These are phyloP conservation scores for Leccinum imitatum DNA, from an alignment of 768 basidiomycete species.

Conservation along the genomic window DNA sequence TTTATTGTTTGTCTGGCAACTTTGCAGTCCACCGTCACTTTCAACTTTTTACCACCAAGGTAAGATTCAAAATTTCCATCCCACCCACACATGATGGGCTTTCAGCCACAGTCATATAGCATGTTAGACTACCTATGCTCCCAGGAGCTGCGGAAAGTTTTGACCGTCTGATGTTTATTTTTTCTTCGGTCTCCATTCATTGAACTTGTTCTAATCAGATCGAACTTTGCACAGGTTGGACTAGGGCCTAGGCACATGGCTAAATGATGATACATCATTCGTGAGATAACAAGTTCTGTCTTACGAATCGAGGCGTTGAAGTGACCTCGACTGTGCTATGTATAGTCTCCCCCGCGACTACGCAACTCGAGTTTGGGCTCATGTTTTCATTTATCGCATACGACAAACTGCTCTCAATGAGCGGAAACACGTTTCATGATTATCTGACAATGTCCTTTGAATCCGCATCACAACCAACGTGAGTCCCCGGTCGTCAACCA, in stretches of 20 bases:
- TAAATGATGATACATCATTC: not conserved
- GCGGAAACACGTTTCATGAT: not conserved
- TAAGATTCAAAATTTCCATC: not conserved
- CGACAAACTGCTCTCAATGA: not conserved
- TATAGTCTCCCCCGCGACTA: not conserved
- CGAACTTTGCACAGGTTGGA: not conserved
- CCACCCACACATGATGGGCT: constrained; percentile 13
- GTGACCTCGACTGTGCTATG: not conserved
- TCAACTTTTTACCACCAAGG: not conserved
- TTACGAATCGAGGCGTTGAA: not conserved
- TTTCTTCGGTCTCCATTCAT: not conserved
- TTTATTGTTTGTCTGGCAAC: not conserved
- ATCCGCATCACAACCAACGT: not conserved
- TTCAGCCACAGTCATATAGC: constrained; percentile 27
- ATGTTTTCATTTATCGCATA: not conserved
- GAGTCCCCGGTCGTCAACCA: not conserved
- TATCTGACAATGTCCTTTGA: not conserved
- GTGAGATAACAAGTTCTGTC: not conserved
- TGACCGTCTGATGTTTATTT: constrained; percentile 1
- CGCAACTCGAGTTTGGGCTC: not conserved
- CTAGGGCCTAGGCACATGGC: not conserved
- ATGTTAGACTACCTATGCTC: constrained; percentile 34
- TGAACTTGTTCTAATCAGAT: constrained; percentile 1
- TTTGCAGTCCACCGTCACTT: too few relatives aligned
- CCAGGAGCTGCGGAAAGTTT: constrained; percentile 26